Evolutionary conservation across 352 stramenopile genomes (phyloP), one percentile per base, ranked within the genome.

Genomic region (Phytophthora ohioensis): DNA sequence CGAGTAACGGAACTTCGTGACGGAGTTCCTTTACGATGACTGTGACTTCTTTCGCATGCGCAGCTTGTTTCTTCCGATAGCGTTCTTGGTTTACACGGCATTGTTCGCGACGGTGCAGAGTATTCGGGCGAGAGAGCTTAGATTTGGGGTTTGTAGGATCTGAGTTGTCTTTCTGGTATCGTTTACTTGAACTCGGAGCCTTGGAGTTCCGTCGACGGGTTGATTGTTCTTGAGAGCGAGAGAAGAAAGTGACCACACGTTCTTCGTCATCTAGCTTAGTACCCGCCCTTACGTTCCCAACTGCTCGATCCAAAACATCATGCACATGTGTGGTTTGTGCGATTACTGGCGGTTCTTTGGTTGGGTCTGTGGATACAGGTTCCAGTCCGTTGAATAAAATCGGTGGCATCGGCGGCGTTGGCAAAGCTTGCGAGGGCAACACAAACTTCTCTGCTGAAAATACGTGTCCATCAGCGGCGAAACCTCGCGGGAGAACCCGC

Each of bases 81-180:
- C 48, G 48, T 10, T 41, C 48, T 56, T 56, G 32, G n/a, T 56
- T 56, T 17, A 39, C 9, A 31, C 48, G 32, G 34, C 48, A 56
- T 41, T 41, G 48, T 13, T 41, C 48, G 2, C 48, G 48, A 11
- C 48, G 48, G 13, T 46, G 21, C 21, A 21, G 21, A 21, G 21
- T 21, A 21, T 6, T 21, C 13, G 39, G 39, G 39, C 17, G 11
- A 15, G 36, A 4, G 36, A 21, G 21, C 21, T 21, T 42, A 11
- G 5, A 46, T 7, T 46, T 46, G 41, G 10, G 7, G 2, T n/a
- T 46, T 27, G 13, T 27, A 27, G 13, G 41, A 27, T 6, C 9
- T 46, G 41, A 8, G 13, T 46, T 46, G 21, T 11, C 4, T 0
- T 46, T 46, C 21, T 0, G 21, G 21, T 21, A 21, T 21, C 21